Evolutionary conservation across 805 yeast genomes (phyloP).

Genomic region (Jamesozyma hellenica): DNA sequence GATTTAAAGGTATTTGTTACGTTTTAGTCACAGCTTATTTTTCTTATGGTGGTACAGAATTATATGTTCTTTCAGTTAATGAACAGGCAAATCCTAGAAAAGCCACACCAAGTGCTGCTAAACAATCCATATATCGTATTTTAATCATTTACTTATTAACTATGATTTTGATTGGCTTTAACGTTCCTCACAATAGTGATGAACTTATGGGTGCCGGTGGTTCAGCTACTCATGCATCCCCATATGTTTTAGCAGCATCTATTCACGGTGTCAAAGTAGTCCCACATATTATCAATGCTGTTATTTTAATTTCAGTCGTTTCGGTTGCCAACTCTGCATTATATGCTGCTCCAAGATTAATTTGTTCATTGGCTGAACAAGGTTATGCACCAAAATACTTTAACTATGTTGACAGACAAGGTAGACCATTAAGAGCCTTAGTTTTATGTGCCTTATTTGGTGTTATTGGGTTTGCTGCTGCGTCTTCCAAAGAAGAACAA

Average conservation of each 20-base stretch:
- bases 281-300: constrained; percentile 67
- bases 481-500: constrained; percentile 39
- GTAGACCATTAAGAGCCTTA: constrained; percentile 51
- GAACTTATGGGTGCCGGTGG: constrained; percentile 41
- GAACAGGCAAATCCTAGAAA: constrained; percentile 53
- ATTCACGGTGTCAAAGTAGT: constrained; percentile 52
- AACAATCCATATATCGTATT: constrained; percentile 58
- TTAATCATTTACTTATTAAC: constrained; percentile 47
- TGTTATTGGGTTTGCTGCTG: constrained; percentile 52
- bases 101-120: constrained; percentile 53
- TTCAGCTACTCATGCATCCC: constrained; percentile 53
- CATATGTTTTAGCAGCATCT: constrained; percentile 64
- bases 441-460: constrained; percentile 43
- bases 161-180: constrained; percentile 44
- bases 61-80: constrained; percentile 56
- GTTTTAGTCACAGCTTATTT: constrained; percentile 55
- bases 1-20: constrained; percentile 57
- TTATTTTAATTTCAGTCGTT: constrained; percentile 58
- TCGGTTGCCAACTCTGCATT: constrained; percentile 73
- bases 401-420: constrained; percentile 46
- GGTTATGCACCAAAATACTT: constrained; percentile 55
- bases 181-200: constrained; percentile 47
- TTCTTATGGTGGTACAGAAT: constrained; percentile 60
- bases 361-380: constrained; percentile 60
- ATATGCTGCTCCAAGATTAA: constrained; percentile 61